Evolutionary conservation across 1,284 basidiomycete genomes (phyloP), one percentile per base, ranked within the genome.

Genomic region (Ustilago trichophora): DNA sequence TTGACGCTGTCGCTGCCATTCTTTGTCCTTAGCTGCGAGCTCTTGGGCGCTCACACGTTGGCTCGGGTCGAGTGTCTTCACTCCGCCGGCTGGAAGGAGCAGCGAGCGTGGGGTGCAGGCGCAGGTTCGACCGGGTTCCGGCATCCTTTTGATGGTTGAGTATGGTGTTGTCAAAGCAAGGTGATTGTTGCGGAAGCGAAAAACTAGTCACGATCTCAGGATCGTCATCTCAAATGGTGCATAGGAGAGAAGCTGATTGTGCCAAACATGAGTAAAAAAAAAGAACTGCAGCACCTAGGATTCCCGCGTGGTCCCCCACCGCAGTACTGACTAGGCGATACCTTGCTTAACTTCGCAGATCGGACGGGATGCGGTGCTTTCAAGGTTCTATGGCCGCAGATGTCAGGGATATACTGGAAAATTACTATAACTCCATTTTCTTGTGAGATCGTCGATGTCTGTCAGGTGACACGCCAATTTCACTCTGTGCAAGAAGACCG

Each of bases 261-360:
- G n/a, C n/a, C n/a, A n/a, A n/a, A n/a, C n/a, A n/a, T n/a, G n/a
- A n/a, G n/a, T n/a, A n/a, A 40, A 19, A 41, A 16, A 34, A 13
- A 29, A 29, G 85, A 88, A 88, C 87, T 87, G 87, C 87, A 86
- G 87, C 88, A 88, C 87, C 87, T 84, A 88, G 87, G 88, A 89
- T 89, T 89, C 88, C 87, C 87, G 85, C 85, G 87, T 89, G 88
- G 88, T 89, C 88, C 88, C 88, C 88, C 88, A 89, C 88, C 87
- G 85, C 88, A 88, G 88, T 89, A 89, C 88, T 89, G 87, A 88
- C 88, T 88, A 83, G 86, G 87, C 87, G 86, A 87, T 86, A 88
- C 87, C 86, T 85, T 85, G 87, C 85, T 89, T 89, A 87, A 88
- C 87, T 88, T 85, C 87, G 86, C 87, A 88, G 87, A 89, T 89